These are phyloP conservation scores for Begonia loranthoides DNA, from an alignment of 306 rosid genomes.

Conservation along the genomic window DNA sequence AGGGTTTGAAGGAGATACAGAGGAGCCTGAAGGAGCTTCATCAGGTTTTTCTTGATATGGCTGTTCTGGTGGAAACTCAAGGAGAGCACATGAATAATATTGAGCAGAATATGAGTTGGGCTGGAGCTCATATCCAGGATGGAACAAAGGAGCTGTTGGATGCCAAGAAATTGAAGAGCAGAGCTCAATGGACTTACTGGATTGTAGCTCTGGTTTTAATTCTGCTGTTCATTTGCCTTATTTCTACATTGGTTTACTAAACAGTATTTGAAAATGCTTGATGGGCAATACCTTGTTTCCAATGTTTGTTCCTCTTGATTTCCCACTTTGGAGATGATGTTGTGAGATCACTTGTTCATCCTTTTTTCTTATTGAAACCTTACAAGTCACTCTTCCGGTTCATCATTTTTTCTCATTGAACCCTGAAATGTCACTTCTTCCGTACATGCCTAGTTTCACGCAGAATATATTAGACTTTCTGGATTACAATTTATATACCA, in stretches of 20 bases:
- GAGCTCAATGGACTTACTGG: conserved; percentile 6
- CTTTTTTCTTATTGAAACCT: too few species aligned
- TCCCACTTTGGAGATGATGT: too few species aligned
- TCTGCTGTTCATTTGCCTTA: conserved; percentile 4
- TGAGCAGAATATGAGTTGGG: conserved; percentile 8
- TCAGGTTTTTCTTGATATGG: conserved; percentile 18
- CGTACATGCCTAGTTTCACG: too few species aligned
- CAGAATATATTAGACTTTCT: too few species aligned
- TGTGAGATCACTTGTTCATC: too few species aligned
- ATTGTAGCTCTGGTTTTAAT: conserved; percentile 5
- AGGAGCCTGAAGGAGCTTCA: conserved; percentile 12
- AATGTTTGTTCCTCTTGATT: too few species aligned
- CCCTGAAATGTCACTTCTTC: too few species aligned
- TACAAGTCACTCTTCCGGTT: too few species aligned
- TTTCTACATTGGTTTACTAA: conserved; percentile 2
- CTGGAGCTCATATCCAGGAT: conserved; percentile 4
- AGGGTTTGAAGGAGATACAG: conserved; percentile 11
- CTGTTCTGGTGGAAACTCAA: conserved; percentile 11
- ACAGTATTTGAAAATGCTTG: not conserved
- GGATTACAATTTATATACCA: too few species aligned
- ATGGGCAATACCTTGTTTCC: too few species aligned
- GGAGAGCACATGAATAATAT: conserved; percentile 13
- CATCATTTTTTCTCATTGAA: too few species aligned
- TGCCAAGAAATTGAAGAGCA: conserved; percentile 6
- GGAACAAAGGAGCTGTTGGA: conserved; percentile 7